phyloP scores from a whole-genome alignment of 1,284 basidiomycete species.

The Neotropicomus parvogracilis region DNA sequence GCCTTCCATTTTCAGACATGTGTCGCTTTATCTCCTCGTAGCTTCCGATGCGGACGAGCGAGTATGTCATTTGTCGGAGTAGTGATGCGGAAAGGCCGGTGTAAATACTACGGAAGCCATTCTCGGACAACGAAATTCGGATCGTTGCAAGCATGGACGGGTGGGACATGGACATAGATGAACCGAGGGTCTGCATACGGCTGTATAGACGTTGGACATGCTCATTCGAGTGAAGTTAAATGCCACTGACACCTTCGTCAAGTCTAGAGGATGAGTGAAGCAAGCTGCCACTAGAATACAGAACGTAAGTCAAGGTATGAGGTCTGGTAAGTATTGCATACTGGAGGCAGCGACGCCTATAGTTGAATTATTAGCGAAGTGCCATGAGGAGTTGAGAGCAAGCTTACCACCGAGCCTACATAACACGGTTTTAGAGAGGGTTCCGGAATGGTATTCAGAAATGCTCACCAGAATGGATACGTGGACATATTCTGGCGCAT shows the following conservation, averaged over 20 bases:
- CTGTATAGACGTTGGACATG: constrained; percentile 34
- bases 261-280: constrained; percentile 82
- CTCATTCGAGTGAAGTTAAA: background rate
- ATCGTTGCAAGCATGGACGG: constrained; percentile 59
- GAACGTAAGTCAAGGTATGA: constrained; percentile 2
- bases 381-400: background rate
- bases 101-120: constrained; percentile 72
- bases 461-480: constrained; percentile 62
- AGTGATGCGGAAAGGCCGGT: constrained; percentile 83
- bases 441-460: background rate
- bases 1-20: constrained; percentile 46
- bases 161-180: constrained; percentile 42
- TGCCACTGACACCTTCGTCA: constrained; percentile 75
- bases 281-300: constrained; percentile 72
- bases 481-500: constrained; percentile 27
- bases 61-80: constrained; percentile 90
- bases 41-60: constrained; percentile 79
- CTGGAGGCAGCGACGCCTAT: constrained; percentile 74
- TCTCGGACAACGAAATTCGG: constrained; percentile 52
- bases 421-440: constrained; percentile 11
- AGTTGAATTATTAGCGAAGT: constrained; percentile 1
- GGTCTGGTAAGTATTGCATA: constrained; percentile 37
- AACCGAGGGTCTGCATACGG: constrained; percentile 72
- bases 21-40: constrained; percentile 75
- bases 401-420: constrained; percentile 69